Evolutionary conservation across 352 stramenopile species (phyloP), one percentile per base, ranked within the genome.

Genomic region (Lagenidium giganteum): DNA sequence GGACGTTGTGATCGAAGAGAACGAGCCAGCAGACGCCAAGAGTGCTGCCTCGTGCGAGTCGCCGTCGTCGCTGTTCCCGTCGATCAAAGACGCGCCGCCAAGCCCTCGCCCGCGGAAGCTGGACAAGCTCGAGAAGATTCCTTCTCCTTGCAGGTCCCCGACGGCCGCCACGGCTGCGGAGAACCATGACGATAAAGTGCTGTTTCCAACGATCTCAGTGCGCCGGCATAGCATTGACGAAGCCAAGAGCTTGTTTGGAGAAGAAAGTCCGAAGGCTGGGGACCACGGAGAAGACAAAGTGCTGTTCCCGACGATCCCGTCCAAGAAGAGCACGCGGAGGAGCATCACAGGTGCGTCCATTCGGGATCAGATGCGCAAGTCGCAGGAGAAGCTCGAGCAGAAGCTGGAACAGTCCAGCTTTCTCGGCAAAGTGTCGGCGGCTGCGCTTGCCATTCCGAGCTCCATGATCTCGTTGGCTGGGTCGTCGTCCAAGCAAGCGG

Each of bases 381-480:
- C 17, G 2, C 63, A 67, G 38, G 31, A 29, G 44, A 54, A 48
- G 21, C 29, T 51, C 14, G 50, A 51, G 28, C 55, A 42, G 3
- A 65, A 51, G 11, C 44, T 50, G 11, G 72, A n/a, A n/a, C n/a
- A n/a, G n/a, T n/a, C n/a, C n/a, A n/a, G 72, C 3, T 88, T 86
- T 28, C 85, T 88, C 35, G 73, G 68, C 12, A 72, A 73, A 27
- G 65, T 88, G 4, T 84, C 72, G 0, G 69, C 72, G 5, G 62
- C 71, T 5, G 71, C 74, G 3, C 31, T 83, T 3, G 84, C 72
- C 9, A 49, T 90, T 30, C 78, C 78, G 14, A 70, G 62, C 17
- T 87, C 74, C 1, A 62, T 82, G 3, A 71, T 88, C 35, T 83
- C 70, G 20, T 42, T 87, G 16, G 72, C 75, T 11, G 72, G 70